Percentiles rank a stretch among this genome's conserved stretches.
Evolutionary conservation across 2,329 filamentous ascomycete genomes (phyloP).

Genomic region (Colletotrichum tofieldiae): DNA sequence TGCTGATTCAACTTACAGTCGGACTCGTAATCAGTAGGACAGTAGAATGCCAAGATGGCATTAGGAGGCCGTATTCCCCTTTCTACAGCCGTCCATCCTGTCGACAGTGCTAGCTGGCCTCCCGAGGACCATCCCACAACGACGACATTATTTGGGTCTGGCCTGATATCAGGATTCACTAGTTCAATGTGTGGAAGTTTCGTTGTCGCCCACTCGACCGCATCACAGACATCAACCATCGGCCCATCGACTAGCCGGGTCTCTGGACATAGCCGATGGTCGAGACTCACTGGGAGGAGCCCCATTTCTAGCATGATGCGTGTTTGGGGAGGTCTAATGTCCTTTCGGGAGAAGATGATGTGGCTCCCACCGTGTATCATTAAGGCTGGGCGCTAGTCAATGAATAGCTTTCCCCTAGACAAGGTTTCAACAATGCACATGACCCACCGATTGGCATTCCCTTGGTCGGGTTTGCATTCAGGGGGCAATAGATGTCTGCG

Average conservation of each 20-base stretch:
- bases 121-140: slow-evolving; percentile 66
- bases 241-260: slow-evolving; percentile 61
- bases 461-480: not conserved
- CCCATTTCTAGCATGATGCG: slow-evolving; percentile 55
- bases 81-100: slow-evolving; percentile 54
- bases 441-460: slow-evolving; percentile 23
- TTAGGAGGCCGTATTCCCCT: slow-evolving; percentile 54
- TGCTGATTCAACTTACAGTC: slow-evolving; percentile 5
- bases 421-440: not conserved
- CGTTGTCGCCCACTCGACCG: slow-evolving; percentile 57
- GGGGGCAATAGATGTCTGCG: slow-evolving; percentile 24
- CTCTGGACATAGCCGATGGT: slow-evolving; percentile 67
- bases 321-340: slow-evolving; percentile 56
- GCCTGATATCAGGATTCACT: slow-evolving; percentile 32
- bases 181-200: slow-evolving; percentile 50
- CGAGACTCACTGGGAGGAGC: slow-evolving; percentile 64
- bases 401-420: too few relatives aligned
- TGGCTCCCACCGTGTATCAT: slow-evolving; percentile 64
- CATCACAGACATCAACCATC: slow-evolving; percentile 61
- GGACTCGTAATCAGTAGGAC: slow-evolving; percentile 56
- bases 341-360: slow-evolving; percentile 56
- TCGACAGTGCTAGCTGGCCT: slow-evolving; percentile 61
- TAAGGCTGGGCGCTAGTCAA: slow-evolving; percentile 49
- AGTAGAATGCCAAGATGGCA: slow-evolving; percentile 63
- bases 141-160: slow-evolving; percentile 53